These are phyloP conservation scores for Rutstroemia sydowiana DNA, from an alignment of 2,329 filamentous ascomycete genomes.

Conservation along the genomic window DNA sequence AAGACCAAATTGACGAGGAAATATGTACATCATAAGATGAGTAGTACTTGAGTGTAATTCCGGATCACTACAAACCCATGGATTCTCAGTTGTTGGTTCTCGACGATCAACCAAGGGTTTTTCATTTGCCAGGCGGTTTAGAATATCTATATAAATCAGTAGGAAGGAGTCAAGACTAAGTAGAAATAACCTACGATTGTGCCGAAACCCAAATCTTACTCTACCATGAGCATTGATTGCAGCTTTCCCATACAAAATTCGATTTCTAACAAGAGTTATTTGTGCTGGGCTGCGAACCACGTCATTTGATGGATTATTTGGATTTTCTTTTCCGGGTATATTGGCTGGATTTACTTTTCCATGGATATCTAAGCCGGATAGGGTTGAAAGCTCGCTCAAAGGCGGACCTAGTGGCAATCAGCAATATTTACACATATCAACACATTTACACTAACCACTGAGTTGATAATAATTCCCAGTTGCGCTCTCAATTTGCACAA, in stretches of 20 bases:
- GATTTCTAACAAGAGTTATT: conserved; percentile 70
- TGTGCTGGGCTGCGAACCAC: conserved; percentile 40
- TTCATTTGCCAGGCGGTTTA: conserved; percentile 59
- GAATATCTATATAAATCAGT: conserved; percentile 53
- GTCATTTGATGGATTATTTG: neutral
- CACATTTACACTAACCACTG: conserved; percentile 49
- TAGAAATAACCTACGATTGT: conserved; percentile 59
- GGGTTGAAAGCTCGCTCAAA: conserved; percentile 22
- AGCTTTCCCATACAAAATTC: conserved; percentile 79
- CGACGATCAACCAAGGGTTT: neutral
- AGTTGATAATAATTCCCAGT: conserved; percentile 68
- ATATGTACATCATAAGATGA: conserved; percentile 85
- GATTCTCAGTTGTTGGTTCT: conserved; percentile 4
- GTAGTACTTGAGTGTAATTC: conserved; percentile 47
- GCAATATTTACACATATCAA: conserved; percentile 4
- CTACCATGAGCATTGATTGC: conserved; percentile 59
- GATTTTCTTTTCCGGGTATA: neutral
- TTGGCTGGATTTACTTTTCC: neutral
- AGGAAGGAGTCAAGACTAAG: conserved; percentile 14
- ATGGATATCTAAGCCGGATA: conserved; percentile 8
- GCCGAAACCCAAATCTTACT: conserved; percentile 67
- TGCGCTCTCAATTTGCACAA: conserved; percentile 51
- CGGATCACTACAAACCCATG: neutral
- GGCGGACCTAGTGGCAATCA: conserved; percentile 22
- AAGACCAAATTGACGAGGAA: conserved; percentile 80